Evolutionary conservation across 2,329 filamentous ascomycete genomes (phyloP), one percentile per base, ranked within the genome.

Genomic region (Colletotrichum sp.): DNA sequence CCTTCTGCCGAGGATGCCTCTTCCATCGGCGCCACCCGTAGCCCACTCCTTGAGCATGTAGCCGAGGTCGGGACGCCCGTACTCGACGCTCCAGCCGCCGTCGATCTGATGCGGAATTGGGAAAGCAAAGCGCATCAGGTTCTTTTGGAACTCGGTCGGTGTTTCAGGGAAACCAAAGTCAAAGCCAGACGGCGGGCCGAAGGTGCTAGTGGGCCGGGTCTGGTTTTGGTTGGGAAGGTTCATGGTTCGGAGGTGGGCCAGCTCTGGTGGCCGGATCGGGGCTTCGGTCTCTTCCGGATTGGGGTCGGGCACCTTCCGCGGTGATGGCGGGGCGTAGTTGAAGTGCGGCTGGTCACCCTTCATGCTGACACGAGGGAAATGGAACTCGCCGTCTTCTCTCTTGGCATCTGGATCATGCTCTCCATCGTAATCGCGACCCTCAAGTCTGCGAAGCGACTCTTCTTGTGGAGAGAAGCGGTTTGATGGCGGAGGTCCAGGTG

Each of bases 61-160:
- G 2, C 95, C 94, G 44, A 98, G 91, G 79, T 98, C 94, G 0
- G 96, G 96, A 0, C 96, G 92, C 22, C 96, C 96, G 84, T 98
- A 98, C 85, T 98, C 96, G 16, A 97, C 95, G 78, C 91, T 94
- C 95, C 96, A 98, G 71, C 96, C 95, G 78, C 95, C 93, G 78
- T 93, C 91, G 75, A 92, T 93, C 84, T 92, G 89, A 80, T 92
- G 89, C 36, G 91, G 90, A 44, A 92, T 87, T 0, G 96, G 91
- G 82, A 98, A 98, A 1, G 96, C 96, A 82, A 97, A 98, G 19
- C 95, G 94, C 92, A 98, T 96, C 66, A 98, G 87, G 79, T 92
- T 95, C 88, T 96, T 96, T 82, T 98, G 95, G 84, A 98, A 95
- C 80, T 96, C 93, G 1, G 95, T 96, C 9, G 96, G 95, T 30